phyloP scores from a whole-genome alignment of 225 moss, liverwort and hornwort species.

The Polytrichum formosum region DNA sequence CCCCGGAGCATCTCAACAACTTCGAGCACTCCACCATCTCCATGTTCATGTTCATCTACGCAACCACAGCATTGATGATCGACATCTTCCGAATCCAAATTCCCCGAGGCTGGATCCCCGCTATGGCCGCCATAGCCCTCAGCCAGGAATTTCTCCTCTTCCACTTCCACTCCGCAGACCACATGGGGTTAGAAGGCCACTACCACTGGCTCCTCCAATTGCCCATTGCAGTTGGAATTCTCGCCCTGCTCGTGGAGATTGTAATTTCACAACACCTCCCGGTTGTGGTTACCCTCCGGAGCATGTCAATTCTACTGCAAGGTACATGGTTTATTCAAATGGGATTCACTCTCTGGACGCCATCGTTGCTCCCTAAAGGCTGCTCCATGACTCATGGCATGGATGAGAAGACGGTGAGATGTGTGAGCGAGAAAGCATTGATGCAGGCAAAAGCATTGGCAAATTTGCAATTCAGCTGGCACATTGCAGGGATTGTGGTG shows the following conservation, averaged over 20 bases:
- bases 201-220: slow-evolving; percentile 93
- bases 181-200: slow-evolving; percentile 89
- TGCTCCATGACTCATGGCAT: slow-evolving; percentile 26
- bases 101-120: slow-evolving; percentile 47
- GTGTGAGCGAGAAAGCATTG: slow-evolving; percentile 9
- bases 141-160: slow-evolving; percentile 85
- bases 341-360: slow-evolving; percentile 66
- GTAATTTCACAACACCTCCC: slow-evolving; percentile 20
- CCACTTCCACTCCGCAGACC: slow-evolving; percentile 86
- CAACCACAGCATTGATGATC: slow-evolving; percentile 26
- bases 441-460: slow-evolving; percentile 69
- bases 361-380: slow-evolving; percentile 41
- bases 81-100: slow-evolving; percentile 38
- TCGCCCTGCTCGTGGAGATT: slow-evolving; percentile 36
- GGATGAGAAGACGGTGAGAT: slow-evolving; percentile 26
- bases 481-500: slow-evolving; percentile 45
- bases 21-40: slow-evolving; percentile 96
- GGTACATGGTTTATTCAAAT: slow-evolving; percentile 88
- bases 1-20: slow-evolving; percentile 68
- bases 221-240: slow-evolving; percentile 44
- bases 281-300: slow-evolving; percentile 22
- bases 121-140: slow-evolving; percentile 54
- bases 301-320: slow-evolving; percentile 52
- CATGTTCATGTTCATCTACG: slow-evolving; percentile 67
- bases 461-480: slow-evolving; percentile 77